Percentiles rank a stretch among this genome's conserved stretches.
These are phyloP conservation scores for Penicillium pancosmium DNA, from an alignment of 495 filamentous ascomycete species.

Conservation along the genomic window DNA sequence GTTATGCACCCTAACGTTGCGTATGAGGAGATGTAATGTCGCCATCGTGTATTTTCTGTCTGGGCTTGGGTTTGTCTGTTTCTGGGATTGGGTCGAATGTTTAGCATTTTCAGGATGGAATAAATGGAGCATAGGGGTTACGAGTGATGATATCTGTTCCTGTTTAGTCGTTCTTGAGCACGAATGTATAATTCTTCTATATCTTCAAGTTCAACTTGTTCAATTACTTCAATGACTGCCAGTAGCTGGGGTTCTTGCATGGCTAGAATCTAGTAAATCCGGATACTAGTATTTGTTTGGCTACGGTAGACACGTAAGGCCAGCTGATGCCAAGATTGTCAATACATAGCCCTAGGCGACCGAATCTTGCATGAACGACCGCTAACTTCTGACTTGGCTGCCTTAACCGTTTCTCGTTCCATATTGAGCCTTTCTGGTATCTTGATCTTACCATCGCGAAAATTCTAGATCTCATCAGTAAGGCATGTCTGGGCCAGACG, in stretches of 20 bases:
- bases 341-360: background rate
- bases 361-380: background rate
- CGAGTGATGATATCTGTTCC: constrained; percentile 40
- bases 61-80: constrained; percentile 19
- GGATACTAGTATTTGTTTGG: no score
- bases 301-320: background rate
- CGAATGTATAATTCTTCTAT: constrained; percentile 21
- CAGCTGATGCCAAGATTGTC: background rate
- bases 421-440: background rate
- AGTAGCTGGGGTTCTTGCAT: no score
- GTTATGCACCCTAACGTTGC: constrained; percentile 95
- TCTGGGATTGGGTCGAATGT: constrained; percentile 15
- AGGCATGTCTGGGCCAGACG: no score
- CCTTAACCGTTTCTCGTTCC: no score
- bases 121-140: constrained; percentile 33
- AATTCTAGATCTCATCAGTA: no score
- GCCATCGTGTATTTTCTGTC: constrained; percentile 1
- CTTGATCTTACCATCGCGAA: no score
- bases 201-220: background rate
- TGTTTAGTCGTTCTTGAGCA: constrained; percentile 17
- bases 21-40: constrained; percentile 64
- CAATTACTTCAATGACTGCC: background rate
- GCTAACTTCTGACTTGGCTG: background rate
- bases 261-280: no score
- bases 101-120: constrained; percentile 33